Evolutionary conservation across 495 filamentous ascomycete genomes (phyloP), one percentile per base, ranked within the genome.

Genomic region (Penicillium fimorum): DNA sequence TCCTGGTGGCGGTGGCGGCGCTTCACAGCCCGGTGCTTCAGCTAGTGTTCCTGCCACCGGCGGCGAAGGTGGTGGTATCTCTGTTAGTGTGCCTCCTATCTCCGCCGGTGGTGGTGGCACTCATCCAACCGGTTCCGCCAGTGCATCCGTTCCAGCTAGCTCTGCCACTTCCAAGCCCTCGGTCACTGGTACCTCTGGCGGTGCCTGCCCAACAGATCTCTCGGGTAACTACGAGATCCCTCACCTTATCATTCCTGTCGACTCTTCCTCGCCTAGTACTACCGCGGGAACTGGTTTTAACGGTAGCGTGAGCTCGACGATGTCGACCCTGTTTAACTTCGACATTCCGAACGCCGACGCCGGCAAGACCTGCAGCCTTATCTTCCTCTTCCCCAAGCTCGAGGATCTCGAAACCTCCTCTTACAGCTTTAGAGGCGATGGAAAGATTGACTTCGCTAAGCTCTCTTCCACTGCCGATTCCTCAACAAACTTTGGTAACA

Each of bases 251-350:
- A 65, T 90, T 27, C 83, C 84, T 1, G 70, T 90, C 42, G 77
- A 86, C 74, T 81, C 79, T 5, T 63, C 76, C n/a, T 58, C 72
- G 33, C 83, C 86, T 4, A 61, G 78, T 59, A 68, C 56, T 0
- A 74, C 85, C 3, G 62, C 67, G 15, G 85, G 84, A 9, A 84
- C 79, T 13, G 73, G 71, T 0, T 78, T 70, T 65, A 82, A 79
- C 54, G 85, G 84, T 35, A 73, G 77, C 7, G 70, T 88, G 29
- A 77, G 76, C 4, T 61, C 76, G 4, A 79, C 76, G 24, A 69
- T 84, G 55, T 86, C 85, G 33, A 79, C 76, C 17, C 68, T 85
- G 43, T 90, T 88, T 79, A 86, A 85, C 69, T 90, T 90, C 70
- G 84, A 87, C 64, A 79, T 90, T 41, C 84, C 83, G 0, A 27